phyloP scores from a whole-genome alignment of 2,329 filamentous ascomycete genomes.

The Pseudopithomyces chartarum region DNA sequence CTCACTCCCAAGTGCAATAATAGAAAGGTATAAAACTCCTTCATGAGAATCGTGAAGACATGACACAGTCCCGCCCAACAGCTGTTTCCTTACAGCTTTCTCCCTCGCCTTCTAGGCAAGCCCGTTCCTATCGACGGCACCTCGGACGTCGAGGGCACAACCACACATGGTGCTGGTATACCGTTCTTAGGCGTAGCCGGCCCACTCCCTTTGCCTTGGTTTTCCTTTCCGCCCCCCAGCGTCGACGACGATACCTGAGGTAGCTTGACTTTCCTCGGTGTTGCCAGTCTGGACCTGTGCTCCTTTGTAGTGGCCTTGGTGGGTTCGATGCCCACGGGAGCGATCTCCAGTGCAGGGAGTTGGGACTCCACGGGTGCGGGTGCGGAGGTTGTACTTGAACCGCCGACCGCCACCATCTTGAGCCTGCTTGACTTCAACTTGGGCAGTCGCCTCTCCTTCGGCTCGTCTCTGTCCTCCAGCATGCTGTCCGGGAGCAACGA shows the following conservation, averaged over 20 bases:
- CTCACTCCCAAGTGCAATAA: not conserved
- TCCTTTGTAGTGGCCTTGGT: conserved; percentile 18
- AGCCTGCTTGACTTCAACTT: conserved; percentile 25
- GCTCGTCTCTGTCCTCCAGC: conserved; percentile 28
- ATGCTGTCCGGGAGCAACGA: conserved; percentile 36
- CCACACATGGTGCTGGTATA: conserved; percentile 27
- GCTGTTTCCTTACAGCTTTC: conserved; percentile 27
- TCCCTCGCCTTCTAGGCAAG: conserved; percentile 34
- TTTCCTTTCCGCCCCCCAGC: conserved; percentile 31
- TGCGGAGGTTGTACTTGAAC: conserved; percentile 11
- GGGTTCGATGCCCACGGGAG: conserved; percentile 28
- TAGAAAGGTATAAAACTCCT: conserved; percentile 2
- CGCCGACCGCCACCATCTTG: conserved; percentile 28
- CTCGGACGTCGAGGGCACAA: conserved; percentile 20
- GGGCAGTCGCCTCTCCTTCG: conserved; percentile 17
- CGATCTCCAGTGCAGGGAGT: conserved; percentile 25
- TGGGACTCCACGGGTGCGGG: conserved; percentile 16
- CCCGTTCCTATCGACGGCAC: conserved; percentile 28
- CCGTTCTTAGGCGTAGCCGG: conserved; percentile 37
- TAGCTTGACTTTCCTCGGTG: conserved; percentile 41
- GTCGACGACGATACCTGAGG: conserved; percentile 22
- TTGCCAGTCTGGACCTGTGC: conserved; percentile 40
- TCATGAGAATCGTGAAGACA: conserved; percentile 1
- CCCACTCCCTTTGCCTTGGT: conserved; percentile 22
- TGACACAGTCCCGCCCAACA: not conserved